phyloP scores from a whole-genome alignment of 139 green algal species.

The Volvox reticuliferus region DNA sequence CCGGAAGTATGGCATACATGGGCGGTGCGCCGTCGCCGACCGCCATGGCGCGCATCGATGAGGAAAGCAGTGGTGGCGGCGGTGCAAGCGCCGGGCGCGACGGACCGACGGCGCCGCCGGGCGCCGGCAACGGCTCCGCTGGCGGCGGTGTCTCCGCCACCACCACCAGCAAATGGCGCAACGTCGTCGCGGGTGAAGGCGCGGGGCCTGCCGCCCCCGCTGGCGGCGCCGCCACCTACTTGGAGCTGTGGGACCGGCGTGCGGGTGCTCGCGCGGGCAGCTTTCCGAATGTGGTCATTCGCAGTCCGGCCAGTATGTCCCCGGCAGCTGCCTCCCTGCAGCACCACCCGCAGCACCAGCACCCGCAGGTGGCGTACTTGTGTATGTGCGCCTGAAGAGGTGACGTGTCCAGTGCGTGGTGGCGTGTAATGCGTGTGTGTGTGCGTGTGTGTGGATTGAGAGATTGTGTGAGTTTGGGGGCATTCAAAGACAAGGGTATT shows the following conservation, averaged over 20 bases:
- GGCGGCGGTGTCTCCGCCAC: neutral
- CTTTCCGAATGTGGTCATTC: neutral
- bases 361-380: neutral
- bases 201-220: neutral
- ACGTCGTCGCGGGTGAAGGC: neutral
- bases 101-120: constrained; percentile 14
- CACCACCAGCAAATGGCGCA: constrained; percentile 26
- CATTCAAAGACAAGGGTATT: no score
- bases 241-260: constrained; percentile 43
- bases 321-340: constrained; percentile 24
- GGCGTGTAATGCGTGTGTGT: no score
- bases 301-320: constrained; percentile 26
- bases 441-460: no score
- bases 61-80: constrained; percentile 23
- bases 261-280: neutral
- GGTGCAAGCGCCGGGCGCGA: constrained; percentile 24
- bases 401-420: no score
- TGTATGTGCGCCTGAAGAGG: neutral
- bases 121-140: neutral
- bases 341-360: constrained; percentile 27
- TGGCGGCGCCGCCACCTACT: constrained; percentile 7
- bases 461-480: no score
- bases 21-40: neutral
- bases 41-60: constrained; percentile 37
- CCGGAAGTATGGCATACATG: neutral